Evolutionary conservation across 495 filamentous ascomycete genomes (phyloP), one percentile per base, ranked within the genome.

Genomic region (Aspergillus nanangensis): DNA sequence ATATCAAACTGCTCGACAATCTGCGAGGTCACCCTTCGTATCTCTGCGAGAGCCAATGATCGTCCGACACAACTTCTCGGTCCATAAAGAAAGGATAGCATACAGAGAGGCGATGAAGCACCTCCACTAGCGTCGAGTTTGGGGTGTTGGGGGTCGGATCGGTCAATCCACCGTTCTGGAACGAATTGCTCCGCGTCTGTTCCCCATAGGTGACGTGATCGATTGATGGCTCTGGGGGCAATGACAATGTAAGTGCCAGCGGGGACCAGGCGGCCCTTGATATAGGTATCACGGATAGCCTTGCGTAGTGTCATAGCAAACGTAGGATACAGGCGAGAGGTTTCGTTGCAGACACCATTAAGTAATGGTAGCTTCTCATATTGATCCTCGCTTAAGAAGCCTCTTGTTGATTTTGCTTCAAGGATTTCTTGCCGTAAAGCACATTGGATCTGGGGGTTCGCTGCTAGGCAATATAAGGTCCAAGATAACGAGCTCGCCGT

Each of bases 221-320:
- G 47, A 42, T 71, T 66, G 36, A 70, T 50, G 5, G 56, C 53
- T 53, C 54, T 63, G 2, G 64, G 38, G 44, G 64, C 63, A 5
- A 70, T 38, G 20, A 54, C 58, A 23, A 73, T 45, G 18, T 58
- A 62, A 1, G 53, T 66, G 1, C 62, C 55, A 43, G 47, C 41
- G 8, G 60, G 60, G 9, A 66, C 42, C 38, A 50, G 42, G 14
- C 58, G 51, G 14, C 48, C 65, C 22, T 52, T 53, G 50, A 60
- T 56, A 21, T 38, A 47, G 18, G 65, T 58, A 3, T 79, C 72
- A 34, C 70, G 77, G 11, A 87, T 74, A 50, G 79, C 60, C 3
- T 86, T 76, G 0, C 86, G 86, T 2, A 88, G 79, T 15, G 81
- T 82, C 43, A 87, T 79, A n/a, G 80, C 77, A 2, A 85, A 86